Evolutionary conservation across 148 eudicot species (phyloP).

Genomic region (Silene uniflora): DNA sequence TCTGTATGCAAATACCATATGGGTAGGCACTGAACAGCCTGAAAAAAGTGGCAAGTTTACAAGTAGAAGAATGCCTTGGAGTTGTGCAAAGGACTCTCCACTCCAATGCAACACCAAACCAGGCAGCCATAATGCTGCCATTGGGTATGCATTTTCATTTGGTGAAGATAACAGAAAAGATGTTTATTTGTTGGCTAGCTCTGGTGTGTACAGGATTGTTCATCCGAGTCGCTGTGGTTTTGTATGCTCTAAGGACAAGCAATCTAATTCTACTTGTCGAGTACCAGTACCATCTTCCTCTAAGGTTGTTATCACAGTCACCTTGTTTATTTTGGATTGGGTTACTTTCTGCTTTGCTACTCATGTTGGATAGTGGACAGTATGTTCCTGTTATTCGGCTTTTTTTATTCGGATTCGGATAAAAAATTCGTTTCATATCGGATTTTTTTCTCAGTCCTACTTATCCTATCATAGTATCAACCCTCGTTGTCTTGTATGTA

Average conservation of each 20-base stretch:
- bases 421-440: too few species aligned
- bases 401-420: too few species aligned
- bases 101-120: constrained; percentile 7
- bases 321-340: too few species aligned
- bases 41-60: constrained; percentile 13
- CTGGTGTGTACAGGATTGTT: constrained; percentile 15
- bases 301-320: not conserved
- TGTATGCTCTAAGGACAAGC: constrained; percentile 4
- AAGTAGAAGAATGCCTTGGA: constrained; percentile 9
- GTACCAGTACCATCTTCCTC: constrained; percentile 2
- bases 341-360: too few species aligned
- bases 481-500: too few species aligned
- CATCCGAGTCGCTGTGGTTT: constrained; percentile 5
- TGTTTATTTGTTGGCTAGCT: constrained; percentile 13
- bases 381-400: too few species aligned
- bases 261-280: not conserved
- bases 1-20: constrained; percentile 10
- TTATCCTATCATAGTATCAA: too few species aligned
- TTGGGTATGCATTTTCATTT: constrained; percentile 18
- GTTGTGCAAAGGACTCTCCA: constrained; percentile 14
- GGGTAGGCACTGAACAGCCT: constrained; percentile 9
- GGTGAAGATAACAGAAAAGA: constrained; percentile 15
- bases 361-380: too few species aligned
- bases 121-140: constrained; percentile 11
- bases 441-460: too few species aligned